These are phyloP conservation scores for Monilinia polystroma DNA, from an alignment of 2,329 filamentous ascomycete genomes.

Conservation along the genomic window DNA sequence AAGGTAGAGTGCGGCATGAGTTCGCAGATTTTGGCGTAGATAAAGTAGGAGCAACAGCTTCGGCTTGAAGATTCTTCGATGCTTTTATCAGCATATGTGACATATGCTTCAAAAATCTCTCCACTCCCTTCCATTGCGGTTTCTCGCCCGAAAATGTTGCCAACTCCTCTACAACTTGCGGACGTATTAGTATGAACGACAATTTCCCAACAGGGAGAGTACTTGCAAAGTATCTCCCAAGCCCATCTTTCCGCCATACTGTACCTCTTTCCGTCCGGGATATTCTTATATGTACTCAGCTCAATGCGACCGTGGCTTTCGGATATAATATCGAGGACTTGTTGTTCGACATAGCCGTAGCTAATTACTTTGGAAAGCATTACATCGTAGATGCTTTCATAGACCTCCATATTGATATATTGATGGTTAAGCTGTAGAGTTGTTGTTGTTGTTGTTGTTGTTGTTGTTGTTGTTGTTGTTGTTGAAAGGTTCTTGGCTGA, in stretches of 20 bases:
- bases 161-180: not conserved
- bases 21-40: not conserved
- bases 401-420: conserved; percentile 1
- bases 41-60: not conserved
- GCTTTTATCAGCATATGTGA: not conserved
- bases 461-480: too few species aligned
- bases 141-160: not conserved
- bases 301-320: not conserved
- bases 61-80: not conserved
- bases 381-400: not conserved
- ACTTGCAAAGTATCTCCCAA: conserved; percentile 2
- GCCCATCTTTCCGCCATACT: conserved; percentile 6
- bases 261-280: not conserved
- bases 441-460: not conserved
- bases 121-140: not conserved
- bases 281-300: not conserved
- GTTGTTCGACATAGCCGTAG: conserved; percentile 7
- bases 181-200: not conserved
- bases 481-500: not conserved
- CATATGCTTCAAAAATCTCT: not conserved
- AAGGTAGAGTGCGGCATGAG: not conserved
- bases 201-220: too few species aligned
- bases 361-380: not conserved
- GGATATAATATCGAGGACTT: not conserved
- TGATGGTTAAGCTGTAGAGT: not conserved